phyloP scores from a whole-genome alignment of 768 basidiomycete genomes.

The Naganishia kalamii region DNA sequence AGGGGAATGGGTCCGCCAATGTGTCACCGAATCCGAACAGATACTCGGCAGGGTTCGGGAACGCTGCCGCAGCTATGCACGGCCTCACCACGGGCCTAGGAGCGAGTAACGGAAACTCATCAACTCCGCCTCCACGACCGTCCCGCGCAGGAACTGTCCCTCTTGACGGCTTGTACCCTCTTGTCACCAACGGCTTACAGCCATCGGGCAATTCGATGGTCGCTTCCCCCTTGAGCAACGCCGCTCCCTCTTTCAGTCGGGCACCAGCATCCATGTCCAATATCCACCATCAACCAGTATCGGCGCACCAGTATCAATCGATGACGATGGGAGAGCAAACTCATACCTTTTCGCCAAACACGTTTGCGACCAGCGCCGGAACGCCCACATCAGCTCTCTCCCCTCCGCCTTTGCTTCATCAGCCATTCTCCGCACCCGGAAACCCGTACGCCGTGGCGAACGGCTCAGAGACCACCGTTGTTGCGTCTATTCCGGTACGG shows the following conservation, averaged over 20 bases:
- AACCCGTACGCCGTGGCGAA: conserved; percentile 32
- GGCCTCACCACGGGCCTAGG: not conserved
- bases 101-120: conserved; percentile 1
- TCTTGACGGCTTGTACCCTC: conserved; percentile 16
- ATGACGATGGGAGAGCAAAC: not conserved
- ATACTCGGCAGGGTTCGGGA: conserved; percentile 35
- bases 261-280: conserved; percentile 22
- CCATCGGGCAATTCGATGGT: not conserved
- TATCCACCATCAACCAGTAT: not conserved
- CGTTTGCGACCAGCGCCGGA: not conserved
- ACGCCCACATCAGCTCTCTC: not conserved
- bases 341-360: not conserved
- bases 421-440: conserved; percentile 34
- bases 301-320: conserved; percentile 8
- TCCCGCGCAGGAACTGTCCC: conserved; percentile 44
- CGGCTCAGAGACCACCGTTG: not conserved
- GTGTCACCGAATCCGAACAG: conserved; percentile 45
- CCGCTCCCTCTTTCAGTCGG: conserved; percentile 1
- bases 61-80: not conserved
- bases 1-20: conserved; percentile 29
- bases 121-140: conserved; percentile 36
- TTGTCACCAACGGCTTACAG: conserved; percentile 8
- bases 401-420: conserved; percentile 34
- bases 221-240: not conserved
- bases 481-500: not conserved